Evolutionary conservation across 1,139 yeast species (phyloP).

Genomic region (Hansenula lynferdii): DNA sequence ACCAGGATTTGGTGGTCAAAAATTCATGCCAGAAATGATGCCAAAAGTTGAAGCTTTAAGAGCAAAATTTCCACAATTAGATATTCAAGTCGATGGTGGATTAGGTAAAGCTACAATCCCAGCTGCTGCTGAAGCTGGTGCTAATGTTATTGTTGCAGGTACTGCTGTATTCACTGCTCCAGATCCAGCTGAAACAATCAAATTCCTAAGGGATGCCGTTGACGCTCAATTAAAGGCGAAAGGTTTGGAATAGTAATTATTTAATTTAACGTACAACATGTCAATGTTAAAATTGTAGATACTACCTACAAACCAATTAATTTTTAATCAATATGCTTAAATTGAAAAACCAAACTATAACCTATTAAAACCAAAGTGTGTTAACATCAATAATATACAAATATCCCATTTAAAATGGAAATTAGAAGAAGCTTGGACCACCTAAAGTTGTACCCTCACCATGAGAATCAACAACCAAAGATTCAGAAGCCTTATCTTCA

Average conservation of each 20-base stretch:
- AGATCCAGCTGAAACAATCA: slow-evolving; percentile 71
- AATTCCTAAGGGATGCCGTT: slow-evolving; percentile 60
- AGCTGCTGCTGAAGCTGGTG: slow-evolving; percentile 90
- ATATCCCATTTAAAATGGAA: neutral
- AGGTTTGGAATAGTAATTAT: slow-evolving; percentile 18
- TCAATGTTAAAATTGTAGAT: no score
- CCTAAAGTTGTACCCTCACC: slow-evolving; percentile 87
- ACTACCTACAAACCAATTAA: no score
- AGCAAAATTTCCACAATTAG: slow-evolving; percentile 64
- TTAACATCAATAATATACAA: slow-evolving; percentile 1
- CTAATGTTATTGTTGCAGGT: slow-evolving; percentile 97
- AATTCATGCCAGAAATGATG: slow-evolving; percentile 95
- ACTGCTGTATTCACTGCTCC: slow-evolving; percentile 86
- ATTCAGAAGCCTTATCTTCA: slow-evolving; percentile 45
- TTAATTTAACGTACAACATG: no score
- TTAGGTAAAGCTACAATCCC: slow-evolving; percentile 79
- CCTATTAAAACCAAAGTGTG: no score
- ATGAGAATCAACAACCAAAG: slow-evolving; percentile 38
- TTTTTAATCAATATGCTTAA: neutral
- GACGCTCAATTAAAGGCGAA: slow-evolving; percentile 28
- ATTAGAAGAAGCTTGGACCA: slow-evolving; percentile 38
- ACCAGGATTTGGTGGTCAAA: slow-evolving; percentile 99
- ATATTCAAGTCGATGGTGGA: slow-evolving; percentile 98
- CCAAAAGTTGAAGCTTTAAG: slow-evolving; percentile 83
- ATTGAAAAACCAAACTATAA: neutral